Percentiles rank a stretch among this genome's conserved stretches.
Evolutionary conservation across 352 stramenopile genomes (phyloP).

Genomic region (Bremia lactucae): DNA sequence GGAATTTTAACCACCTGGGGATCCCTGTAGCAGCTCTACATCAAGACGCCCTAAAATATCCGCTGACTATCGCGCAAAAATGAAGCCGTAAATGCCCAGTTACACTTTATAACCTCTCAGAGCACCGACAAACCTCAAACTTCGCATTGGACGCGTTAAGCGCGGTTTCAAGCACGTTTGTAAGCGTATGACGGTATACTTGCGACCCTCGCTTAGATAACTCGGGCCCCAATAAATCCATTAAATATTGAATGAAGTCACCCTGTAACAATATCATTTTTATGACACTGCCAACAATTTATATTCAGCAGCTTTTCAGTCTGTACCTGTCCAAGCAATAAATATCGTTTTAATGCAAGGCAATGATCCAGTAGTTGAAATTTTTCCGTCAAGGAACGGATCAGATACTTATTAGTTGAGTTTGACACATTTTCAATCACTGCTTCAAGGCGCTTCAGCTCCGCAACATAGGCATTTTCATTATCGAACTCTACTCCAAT

Average conservation of each 20-base stretch:
- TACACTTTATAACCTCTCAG: neutral
- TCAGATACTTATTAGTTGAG: slow-evolving; percentile 84
- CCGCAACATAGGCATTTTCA: slow-evolving; percentile 55
- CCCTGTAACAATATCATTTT: slow-evolving; percentile 56
- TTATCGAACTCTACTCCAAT: slow-evolving; percentile 42
- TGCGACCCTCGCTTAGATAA: slow-evolving; percentile 83
- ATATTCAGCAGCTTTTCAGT: neutral
- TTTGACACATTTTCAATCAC: slow-evolving; percentile 74
- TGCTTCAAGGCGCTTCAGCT: slow-evolving; percentile 54
- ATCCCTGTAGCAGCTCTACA: slow-evolving; percentile 85
- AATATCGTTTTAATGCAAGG: slow-evolving; percentile 93
- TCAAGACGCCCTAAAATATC: slow-evolving; percentile 90
- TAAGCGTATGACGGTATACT: slow-evolving; percentile 93
- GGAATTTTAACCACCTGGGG: slow-evolving; percentile 22
- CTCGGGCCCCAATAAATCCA: slow-evolving; percentile 88
- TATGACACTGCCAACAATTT: no score
- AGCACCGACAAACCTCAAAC: slow-evolving; percentile 63
- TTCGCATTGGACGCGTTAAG: slow-evolving; percentile 93
- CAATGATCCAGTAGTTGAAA: slow-evolving; percentile 92
- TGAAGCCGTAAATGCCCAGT: neutral
- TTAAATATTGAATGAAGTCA: slow-evolving; percentile 95
- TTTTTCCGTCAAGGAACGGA: slow-evolving; percentile 87
- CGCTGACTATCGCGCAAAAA: slow-evolving; percentile 30
- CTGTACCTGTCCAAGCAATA: slow-evolving; percentile 92
- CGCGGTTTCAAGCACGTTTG: slow-evolving; percentile 89